Evolutionary conservation across 345 rosid genomes (phyloP).

Genomic region (Corymbia maculata): DNA sequence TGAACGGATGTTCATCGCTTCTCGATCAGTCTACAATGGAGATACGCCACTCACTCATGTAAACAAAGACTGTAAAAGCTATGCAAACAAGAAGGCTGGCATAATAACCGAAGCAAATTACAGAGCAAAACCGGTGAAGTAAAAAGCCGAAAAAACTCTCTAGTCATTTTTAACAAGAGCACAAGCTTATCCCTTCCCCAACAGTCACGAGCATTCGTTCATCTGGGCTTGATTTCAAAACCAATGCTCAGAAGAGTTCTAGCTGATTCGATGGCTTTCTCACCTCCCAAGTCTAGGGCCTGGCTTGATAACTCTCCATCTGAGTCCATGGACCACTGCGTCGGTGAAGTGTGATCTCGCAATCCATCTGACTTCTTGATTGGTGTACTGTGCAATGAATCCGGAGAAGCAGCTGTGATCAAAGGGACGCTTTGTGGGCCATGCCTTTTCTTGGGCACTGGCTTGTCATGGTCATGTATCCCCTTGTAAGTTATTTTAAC

Average conservation of each 20-base stretch:
- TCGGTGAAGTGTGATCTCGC: slow-evolving; percentile 28
- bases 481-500: slow-evolving; percentile 80
- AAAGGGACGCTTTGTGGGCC: slow-evolving; percentile 73
- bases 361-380: slow-evolving; percentile 17
- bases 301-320: slow-evolving; percentile 54
- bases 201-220: background rate
- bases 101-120: background rate
- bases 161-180: background rate
- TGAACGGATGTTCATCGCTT: background rate
- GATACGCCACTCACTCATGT: background rate
- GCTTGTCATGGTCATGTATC: slow-evolving; percentile 87
- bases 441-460: slow-evolving; percentile 85
- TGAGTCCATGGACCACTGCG: slow-evolving; percentile 42
- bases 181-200: background rate
- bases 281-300: slow-evolving; percentile 59
- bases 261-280: slow-evolving; percentile 88
- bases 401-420: slow-evolving; percentile 64
- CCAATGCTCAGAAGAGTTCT: slow-evolving; percentile 89
- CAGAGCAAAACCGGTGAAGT: background rate
- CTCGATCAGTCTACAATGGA: background rate
- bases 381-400: slow-evolving; percentile 35
- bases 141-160: background rate
- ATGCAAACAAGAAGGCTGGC: background rate
- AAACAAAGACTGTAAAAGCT: background rate
- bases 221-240: slow-evolving; percentile 86